A percentile compares a stretch with the other conserved stretches of the same genome.
phyloP scores from a whole-genome alignment of 345 rosid species.

The Melaleuca alternifolia region DNA sequence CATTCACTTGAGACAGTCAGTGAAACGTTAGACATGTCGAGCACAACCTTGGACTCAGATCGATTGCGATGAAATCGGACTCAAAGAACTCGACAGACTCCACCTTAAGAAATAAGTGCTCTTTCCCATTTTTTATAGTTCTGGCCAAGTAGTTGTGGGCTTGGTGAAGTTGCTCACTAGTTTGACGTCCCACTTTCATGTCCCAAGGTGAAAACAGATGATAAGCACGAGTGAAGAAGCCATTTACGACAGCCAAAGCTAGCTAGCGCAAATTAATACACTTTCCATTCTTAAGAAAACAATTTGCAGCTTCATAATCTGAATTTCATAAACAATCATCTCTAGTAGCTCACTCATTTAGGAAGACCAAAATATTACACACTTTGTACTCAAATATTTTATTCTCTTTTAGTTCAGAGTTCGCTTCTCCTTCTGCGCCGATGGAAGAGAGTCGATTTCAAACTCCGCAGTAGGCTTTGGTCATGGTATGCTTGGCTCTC shows the following conservation, averaged over 20 bases:
- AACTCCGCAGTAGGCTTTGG: constrained; percentile 46
- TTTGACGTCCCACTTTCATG: too few relatives aligned
- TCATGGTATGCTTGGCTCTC: constrained; percentile 30
- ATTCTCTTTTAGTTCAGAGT: neutral
- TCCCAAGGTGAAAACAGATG: neutral
- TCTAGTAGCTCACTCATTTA: neutral
- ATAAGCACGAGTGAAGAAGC: neutral
- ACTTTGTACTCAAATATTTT: neutral
- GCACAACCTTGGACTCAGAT: neutral
- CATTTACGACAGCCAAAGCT: neutral
- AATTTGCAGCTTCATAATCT: neutral
- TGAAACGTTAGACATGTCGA: neutral
- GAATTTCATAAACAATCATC: neutral
- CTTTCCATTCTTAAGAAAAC: neutral
- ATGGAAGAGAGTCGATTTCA: neutral
- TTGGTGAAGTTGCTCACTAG: neutral
- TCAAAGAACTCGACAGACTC: neutral
- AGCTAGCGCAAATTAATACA: neutral
- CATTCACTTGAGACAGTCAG: neutral
- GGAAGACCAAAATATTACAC: neutral
- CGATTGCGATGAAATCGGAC: neutral
- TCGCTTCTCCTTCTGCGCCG: neutral
- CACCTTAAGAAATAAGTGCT: neutral
- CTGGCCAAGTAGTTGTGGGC: neutral
- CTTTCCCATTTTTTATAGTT: neutral